Evolutionary conservation across 1,139 yeast species (phyloP), one percentile per base, ranked within the genome.

Genomic region (Saccharomycopsis hybrid): DNA sequence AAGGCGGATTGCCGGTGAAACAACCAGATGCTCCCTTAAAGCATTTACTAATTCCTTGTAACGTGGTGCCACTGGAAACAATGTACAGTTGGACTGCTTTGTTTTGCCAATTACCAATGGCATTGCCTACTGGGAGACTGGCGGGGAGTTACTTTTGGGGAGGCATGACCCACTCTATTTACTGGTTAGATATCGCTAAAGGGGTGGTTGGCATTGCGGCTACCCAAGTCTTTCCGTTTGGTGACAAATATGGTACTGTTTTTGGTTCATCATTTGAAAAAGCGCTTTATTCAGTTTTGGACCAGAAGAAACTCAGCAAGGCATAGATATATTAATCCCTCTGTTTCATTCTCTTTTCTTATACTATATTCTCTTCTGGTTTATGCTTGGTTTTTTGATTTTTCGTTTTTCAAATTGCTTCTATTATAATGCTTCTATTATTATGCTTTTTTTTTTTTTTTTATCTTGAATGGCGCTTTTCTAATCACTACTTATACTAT

Each of bases 161-260:
- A 35, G 73, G 73, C 1, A 50, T 68, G 38, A 60, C 68, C 4
- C 68, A 67, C 50, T 55, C 65, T 33, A 67, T 55, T 55, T 69
- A 60, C 52, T 69, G 71, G 71, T 54, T 69, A 43, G 73, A 69
- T 52, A 52, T 58, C 13, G 59, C 61, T 41, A 66, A 61, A 38
- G 66, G 63, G n/a, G 50, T 66, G 36, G 68, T 64, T 11, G 69
- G 69, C 1, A 60, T 58, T 49, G 63, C 61, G 52, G 67, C 62
- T 4, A 56, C 65, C 25, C 67, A 65, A 46, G 47, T 65, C 2
- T 54, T 65, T 18, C 70, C 70, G 13, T 64, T 63, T 53, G 57
- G 53, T 25, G 67, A 63, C 51, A 36, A 36, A 24, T 36, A 36
- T n/a, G 39, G 18, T 8, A 13, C 39, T 24, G 13, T 54, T 55